Evolutionary conservation across 2,329 filamentous ascomycete genomes (phyloP).

Genomic region (Aspergillus spinulosporus): DNA sequence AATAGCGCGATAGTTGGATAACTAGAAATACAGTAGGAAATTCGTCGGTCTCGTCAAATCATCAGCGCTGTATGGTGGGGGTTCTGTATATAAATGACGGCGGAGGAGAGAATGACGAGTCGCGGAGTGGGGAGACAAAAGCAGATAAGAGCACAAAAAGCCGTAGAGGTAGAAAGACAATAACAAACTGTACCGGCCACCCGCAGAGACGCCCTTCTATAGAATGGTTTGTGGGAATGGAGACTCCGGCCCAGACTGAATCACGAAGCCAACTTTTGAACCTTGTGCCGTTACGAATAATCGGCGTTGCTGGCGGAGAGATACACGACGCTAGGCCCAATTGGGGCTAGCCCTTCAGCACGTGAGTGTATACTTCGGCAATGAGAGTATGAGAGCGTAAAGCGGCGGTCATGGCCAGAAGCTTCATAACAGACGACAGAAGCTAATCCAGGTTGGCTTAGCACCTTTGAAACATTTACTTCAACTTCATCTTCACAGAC

Average conservation of each 20-base stretch:
- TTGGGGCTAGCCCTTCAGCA: constrained; percentile 21
- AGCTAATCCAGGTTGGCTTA: not conserved
- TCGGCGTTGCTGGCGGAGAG: constrained; percentile 19
- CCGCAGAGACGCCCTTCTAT: constrained; percentile 16
- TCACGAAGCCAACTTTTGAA: constrained; percentile 21
- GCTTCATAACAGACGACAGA: not conserved
- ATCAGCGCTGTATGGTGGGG: constrained; percentile 31
- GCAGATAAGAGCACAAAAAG: constrained; percentile 7
- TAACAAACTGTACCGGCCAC: not conserved
- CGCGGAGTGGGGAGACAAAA: constrained; percentile 5
- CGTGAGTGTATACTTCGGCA: constrained; percentile 21
- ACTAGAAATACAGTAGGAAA: constrained; percentile 37
- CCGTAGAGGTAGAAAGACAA: constrained; percentile 3
- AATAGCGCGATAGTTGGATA: constrained; percentile 22
- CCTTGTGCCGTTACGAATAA: constrained; percentile 12
- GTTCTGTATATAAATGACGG: constrained; percentile 16
- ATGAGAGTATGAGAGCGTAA: not conserved
- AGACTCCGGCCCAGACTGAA: constrained; percentile 17
- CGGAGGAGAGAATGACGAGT: not conserved
- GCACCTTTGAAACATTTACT: too few relatives aligned
- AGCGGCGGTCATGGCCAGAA: not conserved
- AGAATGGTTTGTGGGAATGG: constrained; percentile 14
- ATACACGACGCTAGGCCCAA: constrained; percentile 18
- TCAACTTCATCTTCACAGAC: not conserved
- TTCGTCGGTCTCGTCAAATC: constrained; percentile 46